These are phyloP conservation scores for Ogataea philodendri DNA, from an alignment of 805 yeast genomes.

Conservation along the genomic window DNA sequence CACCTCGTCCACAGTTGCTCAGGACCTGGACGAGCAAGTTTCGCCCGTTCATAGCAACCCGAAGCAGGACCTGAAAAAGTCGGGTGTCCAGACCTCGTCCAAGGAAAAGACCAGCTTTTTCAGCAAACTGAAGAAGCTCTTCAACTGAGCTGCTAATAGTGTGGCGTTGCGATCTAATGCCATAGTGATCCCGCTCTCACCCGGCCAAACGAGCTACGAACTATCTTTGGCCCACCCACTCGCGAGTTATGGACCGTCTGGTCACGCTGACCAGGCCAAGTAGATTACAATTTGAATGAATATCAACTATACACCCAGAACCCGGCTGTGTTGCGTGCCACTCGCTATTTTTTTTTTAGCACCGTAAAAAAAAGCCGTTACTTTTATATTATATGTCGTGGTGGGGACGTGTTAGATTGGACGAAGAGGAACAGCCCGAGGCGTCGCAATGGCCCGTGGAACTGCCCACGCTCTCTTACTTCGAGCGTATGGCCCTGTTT, in stretches of 20 bases:
- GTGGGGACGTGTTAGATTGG: slow-evolving; percentile 7
- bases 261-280: no score
- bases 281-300: no score
- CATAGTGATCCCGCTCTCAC: no score
- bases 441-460: slow-evolving; percentile 11
- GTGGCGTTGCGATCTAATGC: no score
- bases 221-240: no score
- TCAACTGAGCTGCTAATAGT: no score
- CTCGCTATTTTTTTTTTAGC: no score
- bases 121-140: slow-evolving; percentile 22
- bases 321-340: no score
- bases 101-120: slow-evolving; percentile 10
- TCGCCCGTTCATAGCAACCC: slow-evolving; percentile 33
- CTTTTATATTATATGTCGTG: slow-evolving; percentile 4
- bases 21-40: slow-evolving; percentile 45
- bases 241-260: no score
- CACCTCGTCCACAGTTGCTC: slow-evolving; percentile 35
- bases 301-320: no score
- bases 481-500: slow-evolving; percentile 76
- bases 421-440: slow-evolving; percentile 7
- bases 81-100: background rate
- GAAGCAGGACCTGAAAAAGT: slow-evolving; percentile 8
- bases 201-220: no score
- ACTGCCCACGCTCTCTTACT: slow-evolving; percentile 54
- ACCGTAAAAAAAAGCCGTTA: background rate